A percentile compares a stretch with the other conserved stretches of the same genome.
phyloP scores from a whole-genome alignment of 257 asterid species.

The Solanum clarkiae region DNA sequence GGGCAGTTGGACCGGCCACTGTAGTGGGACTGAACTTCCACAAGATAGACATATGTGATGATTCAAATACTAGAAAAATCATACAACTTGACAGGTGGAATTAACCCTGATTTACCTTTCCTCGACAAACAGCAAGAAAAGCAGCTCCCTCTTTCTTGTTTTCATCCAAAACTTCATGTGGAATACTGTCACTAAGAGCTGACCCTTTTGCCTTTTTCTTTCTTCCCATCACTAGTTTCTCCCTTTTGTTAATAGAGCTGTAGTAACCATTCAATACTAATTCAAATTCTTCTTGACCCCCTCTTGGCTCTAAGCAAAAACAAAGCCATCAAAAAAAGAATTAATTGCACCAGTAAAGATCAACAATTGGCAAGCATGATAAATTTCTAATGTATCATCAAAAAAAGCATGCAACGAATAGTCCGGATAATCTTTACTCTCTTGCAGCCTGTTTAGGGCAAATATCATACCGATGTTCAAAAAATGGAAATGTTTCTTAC shows the following conservation, averaged over 20 bases:
- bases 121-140: conserved; percentile 96
- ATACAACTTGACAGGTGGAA: neutral
- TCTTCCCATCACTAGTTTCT: conserved; percentile 32
- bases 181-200: conserved; percentile 27
- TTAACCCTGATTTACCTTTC: conserved; percentile 49
- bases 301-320: conserved; percentile 69
- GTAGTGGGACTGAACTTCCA: neutral
- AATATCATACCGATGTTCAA: neutral
- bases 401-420: neutral
- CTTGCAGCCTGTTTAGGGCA: neutral
- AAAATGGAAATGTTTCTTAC: conserved; percentile 32
- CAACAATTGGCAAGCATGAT: neutral
- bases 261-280: conserved; percentile 61
- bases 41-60: neutral
- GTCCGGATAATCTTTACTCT: neutral
- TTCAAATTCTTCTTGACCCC: conserved; percentile 67
- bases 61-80: neutral
- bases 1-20: neutral
- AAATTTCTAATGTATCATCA: neutral
- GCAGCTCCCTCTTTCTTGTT: conserved; percentile 65
- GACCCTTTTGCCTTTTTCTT: conserved; percentile 43
- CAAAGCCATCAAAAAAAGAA: conserved; percentile 1
- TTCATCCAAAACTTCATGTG: conserved; percentile 17
- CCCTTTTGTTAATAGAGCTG: conserved; percentile 35
- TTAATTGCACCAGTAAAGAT: neutral